Evolutionary conservation across 305 asterid species (phyloP).

Genomic region (Stenogyne calaminthoides): DNA sequence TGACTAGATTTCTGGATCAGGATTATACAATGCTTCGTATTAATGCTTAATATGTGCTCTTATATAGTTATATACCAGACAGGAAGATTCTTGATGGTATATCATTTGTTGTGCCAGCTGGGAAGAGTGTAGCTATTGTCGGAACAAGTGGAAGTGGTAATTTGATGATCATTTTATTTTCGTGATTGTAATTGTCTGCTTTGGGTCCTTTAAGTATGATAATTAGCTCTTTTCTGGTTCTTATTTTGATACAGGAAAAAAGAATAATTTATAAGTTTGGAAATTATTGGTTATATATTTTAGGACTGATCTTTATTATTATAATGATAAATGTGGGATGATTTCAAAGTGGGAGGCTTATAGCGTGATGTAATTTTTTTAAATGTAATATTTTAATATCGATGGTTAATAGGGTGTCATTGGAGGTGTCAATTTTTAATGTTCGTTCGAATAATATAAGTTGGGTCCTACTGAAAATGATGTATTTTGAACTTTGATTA

Average conservation of each 20-base stretch:
- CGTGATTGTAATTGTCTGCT: slow-evolving; percentile 3
- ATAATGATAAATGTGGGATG: not conserved
- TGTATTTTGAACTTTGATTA: not conserved
- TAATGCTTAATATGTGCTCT: slow-evolving; percentile 33
- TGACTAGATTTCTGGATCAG: slow-evolving; percentile 13
- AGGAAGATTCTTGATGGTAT: slow-evolving; percentile 94
- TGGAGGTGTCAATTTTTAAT: not conserved
- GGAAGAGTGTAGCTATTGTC: slow-evolving; percentile 98
- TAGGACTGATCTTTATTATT: not conserved
- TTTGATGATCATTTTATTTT: slow-evolving; percentile 22
- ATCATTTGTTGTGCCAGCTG: slow-evolving; percentile 93
- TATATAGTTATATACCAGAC: slow-evolving; percentile 73
- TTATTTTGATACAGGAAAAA: not conserved
- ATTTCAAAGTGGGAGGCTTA: not conserved
- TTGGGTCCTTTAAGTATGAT: slow-evolving; percentile 24
- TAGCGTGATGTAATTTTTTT: not conserved
- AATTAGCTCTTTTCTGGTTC: slow-evolving; percentile 6
- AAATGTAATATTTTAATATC: no score
- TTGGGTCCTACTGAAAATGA: not conserved
- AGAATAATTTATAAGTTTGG: not conserved
- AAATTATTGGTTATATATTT: not conserved
- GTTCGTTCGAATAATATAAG: not conserved
- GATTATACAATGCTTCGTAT: slow-evolving; percentile 7
- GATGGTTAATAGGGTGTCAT: not conserved
- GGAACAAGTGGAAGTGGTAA: slow-evolving; percentile 99